phyloP scores from a whole-genome alignment of 1,284 basidiomycete genomes.

The Melampsora americana region DNA sequence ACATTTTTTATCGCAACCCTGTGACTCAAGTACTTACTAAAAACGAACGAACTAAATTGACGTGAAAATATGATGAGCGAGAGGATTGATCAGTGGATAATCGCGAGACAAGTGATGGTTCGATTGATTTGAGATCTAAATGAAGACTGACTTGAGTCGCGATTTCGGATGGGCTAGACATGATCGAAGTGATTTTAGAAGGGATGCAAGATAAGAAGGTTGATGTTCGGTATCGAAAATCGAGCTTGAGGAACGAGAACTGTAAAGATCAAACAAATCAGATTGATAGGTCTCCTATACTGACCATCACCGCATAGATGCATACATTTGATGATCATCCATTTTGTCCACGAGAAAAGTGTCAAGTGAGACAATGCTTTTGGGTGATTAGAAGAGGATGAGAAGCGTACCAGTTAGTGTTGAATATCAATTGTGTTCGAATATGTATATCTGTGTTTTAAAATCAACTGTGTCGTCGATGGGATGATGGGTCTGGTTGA shows the following conservation, averaged over 20 bases:
- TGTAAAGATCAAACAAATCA: background rate
- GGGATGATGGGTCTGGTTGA: no score
- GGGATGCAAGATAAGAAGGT: background rate
- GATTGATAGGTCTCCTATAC: background rate
- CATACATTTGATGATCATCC: background rate
- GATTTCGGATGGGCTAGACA: constrained; percentile 34
- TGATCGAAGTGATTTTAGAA: background rate
- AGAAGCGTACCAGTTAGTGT: no score
- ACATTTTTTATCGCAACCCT: no score
- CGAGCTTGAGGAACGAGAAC: background rate
- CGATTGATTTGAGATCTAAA: background rate
- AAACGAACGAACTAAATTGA: constrained; percentile 34
- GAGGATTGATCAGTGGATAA: background rate
- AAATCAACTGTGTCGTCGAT: no score
- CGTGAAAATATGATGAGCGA: background rate
- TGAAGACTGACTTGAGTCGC: constrained; percentile 18
- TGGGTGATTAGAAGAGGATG: background rate
- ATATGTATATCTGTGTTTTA: no score
- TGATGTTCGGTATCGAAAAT: no score
- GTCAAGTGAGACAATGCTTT: background rate
- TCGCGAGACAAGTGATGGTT: background rate
- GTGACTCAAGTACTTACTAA: constrained; percentile 8
- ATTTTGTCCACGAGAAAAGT: background rate
- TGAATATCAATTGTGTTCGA: no score
- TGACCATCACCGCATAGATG: background rate